Base-by-base conservation (phyloP, 768 basidiomycete species). In the Trametes cinnabarina region DNA sequence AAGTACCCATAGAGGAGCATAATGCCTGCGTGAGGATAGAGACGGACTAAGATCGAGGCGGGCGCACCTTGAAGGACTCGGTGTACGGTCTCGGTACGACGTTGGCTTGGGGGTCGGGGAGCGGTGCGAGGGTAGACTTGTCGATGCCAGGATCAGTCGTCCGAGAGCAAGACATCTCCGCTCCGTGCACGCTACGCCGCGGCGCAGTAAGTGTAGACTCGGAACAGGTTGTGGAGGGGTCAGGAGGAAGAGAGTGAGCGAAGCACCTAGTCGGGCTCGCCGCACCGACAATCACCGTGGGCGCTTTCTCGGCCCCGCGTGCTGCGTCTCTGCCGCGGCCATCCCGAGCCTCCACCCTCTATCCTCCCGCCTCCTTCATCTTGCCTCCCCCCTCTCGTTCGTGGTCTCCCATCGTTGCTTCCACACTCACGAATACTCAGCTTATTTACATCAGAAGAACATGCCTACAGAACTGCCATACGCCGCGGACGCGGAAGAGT, bases 401-500 rank as follows among this genome's bases (percentile, higher is more conserved):
- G 15, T 32, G 17, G 40, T 47, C 10, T 12, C 25, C 6, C 14
- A 17, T 22, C 11, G 19, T 50, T 22, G 34, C 47, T 3, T 4
- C 25, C n/a, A n/a, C 30, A 25, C 5, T 5, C 39, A 9, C 28
- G 11, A 26, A n/a, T n/a, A n/a, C n/a, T 19, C 17, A 32, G 11
- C 4, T 26, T 30, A 32, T 12, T 32, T 32, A 32, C 23, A 35
- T 47, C 51, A 14, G 4, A 35, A 11, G 3, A 4, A 52, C 55
- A 86, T 88, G 84, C 70, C 85, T 35, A 90, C 90, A 51, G 93
- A 97, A 66, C 80, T 97, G 17, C 95, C 95, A 37, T 97, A 97
- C 72, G 95, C 95, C 50, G 95, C 94, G 15, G 95, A 98, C 70
- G 95, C 94, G 3, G 86, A 96, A 70, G 82, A 91, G 49, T 92